Evolutionary conservation across 805 yeast species (phyloP), one percentile per base, ranked within the genome.

Genomic region (Ogataea trehaloabstinens): DNA sequence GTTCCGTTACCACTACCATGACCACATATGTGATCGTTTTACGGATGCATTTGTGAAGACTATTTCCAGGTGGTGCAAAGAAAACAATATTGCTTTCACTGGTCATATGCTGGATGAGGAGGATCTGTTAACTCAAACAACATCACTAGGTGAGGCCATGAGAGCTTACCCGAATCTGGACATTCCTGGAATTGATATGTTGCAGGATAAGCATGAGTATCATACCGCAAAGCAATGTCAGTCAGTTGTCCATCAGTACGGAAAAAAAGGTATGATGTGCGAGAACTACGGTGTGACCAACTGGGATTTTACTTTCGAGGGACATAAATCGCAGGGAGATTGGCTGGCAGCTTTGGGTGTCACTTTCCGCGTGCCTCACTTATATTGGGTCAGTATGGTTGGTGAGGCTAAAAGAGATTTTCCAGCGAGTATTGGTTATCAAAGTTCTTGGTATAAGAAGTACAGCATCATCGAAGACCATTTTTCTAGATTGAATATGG

Each of bases 71-170:
- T 41, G 45, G 45, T 41, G 45, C 28, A 25, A 29, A 13, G 24
- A 28, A 8, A 21, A 41, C 24, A 19, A 22, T 16, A 37, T 41
- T 18, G 5, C n/a, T 6, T 38, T 38, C 17, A 35, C 42, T 17
- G 45, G 45, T 20, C 45, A 41, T 32, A 41, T 41, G 45, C 21
- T 41, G 28, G 37, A 41, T 27, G 45, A 41, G 21, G 45, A 41
- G 33, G 38, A 41, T 25, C 31, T 41, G 27, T 24, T 41, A 8
- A 38, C 40, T 11, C 45, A 41, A 28, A 41, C 45, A 8, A 34
- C 35, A 15, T 29, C 45, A 13, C 33, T 41, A 15, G 42, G 42
- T n/a, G 45, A 41, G 30, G 42, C 45, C 19, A 41, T 41, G 45
- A 22, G 45, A n/a, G 31, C 42, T 12, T 41, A 41, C 28, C 34